Evolutionary conservation across 306 rosid species (phyloP).

Genomic region (Lithocarpus polystachyus): DNA sequence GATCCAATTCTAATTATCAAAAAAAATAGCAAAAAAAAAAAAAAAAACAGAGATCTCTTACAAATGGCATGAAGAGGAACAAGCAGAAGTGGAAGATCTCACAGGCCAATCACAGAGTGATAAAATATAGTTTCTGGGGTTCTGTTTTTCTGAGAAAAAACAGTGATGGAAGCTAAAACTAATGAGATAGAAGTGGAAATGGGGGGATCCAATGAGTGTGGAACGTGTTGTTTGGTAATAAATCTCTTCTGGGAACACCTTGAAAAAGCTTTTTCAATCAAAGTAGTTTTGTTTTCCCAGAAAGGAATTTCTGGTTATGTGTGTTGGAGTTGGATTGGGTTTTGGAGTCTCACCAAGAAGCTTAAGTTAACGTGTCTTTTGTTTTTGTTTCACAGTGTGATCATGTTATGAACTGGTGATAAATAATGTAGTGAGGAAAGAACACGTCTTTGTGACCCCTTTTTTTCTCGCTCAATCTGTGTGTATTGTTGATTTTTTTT

Average conservation of each 20-base stretch:
- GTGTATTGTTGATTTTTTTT: too few species aligned
- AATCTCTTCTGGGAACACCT: neutral
- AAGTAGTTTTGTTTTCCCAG: neutral
- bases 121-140: neutral
- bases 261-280: neutral
- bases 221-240: neutral
- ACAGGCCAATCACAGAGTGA: neutral
- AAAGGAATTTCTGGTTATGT: neutral
- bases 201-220: constrained; percentile 8
- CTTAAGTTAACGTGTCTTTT: too few species aligned
- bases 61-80: constrained; percentile 42
- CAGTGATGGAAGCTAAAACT: neutral
- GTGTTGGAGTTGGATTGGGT: neutral
- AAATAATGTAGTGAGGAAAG: too few species aligned
- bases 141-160: constrained; percentile 6
- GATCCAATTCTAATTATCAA: neutral
- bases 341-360: too few species aligned
- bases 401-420: too few species aligned
- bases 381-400: too few species aligned
- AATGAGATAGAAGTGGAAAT: neutral
- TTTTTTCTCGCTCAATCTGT: too few species aligned
- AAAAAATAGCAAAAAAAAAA: neutral
- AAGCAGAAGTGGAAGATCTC: constrained; percentile 43
- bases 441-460: too few species aligned
- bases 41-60: constrained; percentile 28